Conservation (phyloP, 2,329 filamentous ascomycete genomes). For the Penicillium brasilianum region DNA sequence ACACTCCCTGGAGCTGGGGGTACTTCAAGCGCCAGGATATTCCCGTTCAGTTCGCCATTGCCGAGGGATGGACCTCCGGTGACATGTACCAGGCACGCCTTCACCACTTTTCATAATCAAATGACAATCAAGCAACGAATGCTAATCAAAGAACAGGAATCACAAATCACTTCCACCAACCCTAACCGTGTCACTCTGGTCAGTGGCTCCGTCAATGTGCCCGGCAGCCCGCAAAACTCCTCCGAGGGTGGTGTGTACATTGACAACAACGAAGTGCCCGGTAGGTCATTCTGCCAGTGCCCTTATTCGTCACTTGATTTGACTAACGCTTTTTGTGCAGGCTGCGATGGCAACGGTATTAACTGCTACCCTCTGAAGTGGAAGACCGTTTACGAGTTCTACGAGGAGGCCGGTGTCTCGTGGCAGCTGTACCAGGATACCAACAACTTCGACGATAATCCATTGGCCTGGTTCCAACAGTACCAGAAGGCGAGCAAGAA, state of each 20-base stretch:
- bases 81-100: slow-evolving; percentile 60
- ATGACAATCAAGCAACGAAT: neutral
- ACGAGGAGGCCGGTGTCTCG: slow-evolving; percentile 54
- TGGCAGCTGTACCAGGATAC: slow-evolving; percentile 59
- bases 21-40: slow-evolving; percentile 59
- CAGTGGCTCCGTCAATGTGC: slow-evolving; percentile 58
- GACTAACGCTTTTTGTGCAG: slow-evolving; percentile 22
- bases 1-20: slow-evolving; percentile 60
- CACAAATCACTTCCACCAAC: slow-evolving; percentile 58
- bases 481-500: slow-evolving; percentile 53
- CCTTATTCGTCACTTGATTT: neutral
- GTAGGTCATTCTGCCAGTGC: slow-evolving; percentile 27
- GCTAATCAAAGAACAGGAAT: slow-evolving; percentile 42
- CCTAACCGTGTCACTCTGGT: slow-evolving; percentile 60
- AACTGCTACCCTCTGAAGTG: slow-evolving; percentile 62
- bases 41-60: slow-evolving; percentile 61
- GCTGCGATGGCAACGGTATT: slow-evolving; percentile 51
- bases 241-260: slow-evolving; percentile 55
- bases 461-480: slow-evolving; percentile 59
- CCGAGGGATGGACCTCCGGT: slow-evolving; percentile 59
- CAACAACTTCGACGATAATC: slow-evolving; percentile 62
- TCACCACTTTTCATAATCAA: neutral
- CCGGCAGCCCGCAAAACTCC: slow-evolving; percentile 51
- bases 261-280: slow-evolving; percentile 58
- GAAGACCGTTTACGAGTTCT: slow-evolving; percentile 58